These are phyloP conservation scores for Tuber calosporum DNA, from an alignment of 495 filamentous ascomycete genomes.

Conservation along the genomic window DNA sequence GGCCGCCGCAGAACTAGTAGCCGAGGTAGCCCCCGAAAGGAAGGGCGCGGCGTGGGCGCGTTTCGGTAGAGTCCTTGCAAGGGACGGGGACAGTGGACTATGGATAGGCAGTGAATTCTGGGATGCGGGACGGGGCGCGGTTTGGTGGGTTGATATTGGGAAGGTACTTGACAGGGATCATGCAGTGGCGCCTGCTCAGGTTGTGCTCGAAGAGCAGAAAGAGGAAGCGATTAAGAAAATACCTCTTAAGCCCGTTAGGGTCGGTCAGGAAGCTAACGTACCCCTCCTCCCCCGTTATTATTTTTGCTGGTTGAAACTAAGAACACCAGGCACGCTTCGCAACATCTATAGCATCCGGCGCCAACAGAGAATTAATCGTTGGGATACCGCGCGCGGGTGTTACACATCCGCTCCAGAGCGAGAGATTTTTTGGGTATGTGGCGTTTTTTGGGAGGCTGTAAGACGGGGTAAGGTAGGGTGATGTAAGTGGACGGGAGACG, in stretches of 20 bases:
- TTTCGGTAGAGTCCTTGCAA: conserved; percentile 24
- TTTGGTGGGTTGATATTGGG: conserved; percentile 32
- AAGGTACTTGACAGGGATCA: not conserved
- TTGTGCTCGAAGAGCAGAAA: conserved; percentile 5
- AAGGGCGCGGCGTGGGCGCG: conserved; percentile 12
- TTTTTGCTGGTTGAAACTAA: not conserved
- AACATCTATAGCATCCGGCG: conserved; percentile 7
- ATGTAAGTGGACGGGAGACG: not conserved
- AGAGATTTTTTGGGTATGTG: conserved; percentile 35
- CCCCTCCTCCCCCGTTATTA: not conserved
- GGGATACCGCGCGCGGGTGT: conserved; percentile 35
- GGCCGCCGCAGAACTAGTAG: not conserved
- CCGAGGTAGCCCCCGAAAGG: conserved; percentile 10
- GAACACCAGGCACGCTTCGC: conserved; percentile 22
- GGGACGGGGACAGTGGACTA: conserved; percentile 3
- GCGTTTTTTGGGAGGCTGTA: conserved; percentile 22
- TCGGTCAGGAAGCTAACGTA: conserved; percentile 21
- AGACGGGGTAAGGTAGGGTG: not conserved
- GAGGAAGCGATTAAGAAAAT: conserved; percentile 9
- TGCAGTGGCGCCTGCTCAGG: not conserved
- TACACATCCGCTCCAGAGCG: conserved; percentile 17
- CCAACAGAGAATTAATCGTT: conserved; percentile 19
- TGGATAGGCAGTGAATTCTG: conserved; percentile 38
- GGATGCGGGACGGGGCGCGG: conserved; percentile 24
- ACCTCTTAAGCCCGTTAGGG: not conserved